Conservation (phyloP, 495 filamentous ascomycete species). For the Penicillium subrubescens region DNA sequence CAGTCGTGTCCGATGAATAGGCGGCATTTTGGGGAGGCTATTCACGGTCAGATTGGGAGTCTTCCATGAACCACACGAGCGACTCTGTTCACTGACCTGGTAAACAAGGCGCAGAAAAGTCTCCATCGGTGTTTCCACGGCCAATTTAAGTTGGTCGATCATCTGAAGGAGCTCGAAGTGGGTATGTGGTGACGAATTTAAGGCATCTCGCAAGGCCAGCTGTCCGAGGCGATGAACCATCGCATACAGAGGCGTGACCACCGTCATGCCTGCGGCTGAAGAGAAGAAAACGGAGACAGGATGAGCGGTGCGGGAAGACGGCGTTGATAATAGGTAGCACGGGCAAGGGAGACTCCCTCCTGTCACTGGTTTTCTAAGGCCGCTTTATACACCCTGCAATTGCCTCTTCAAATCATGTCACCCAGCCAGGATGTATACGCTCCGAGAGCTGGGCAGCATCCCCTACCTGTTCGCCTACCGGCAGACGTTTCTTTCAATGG, state of each 20-base stretch:
- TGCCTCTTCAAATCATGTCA: not conserved
- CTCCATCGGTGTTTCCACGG: slow-evolving; percentile 40
- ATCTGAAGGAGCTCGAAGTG: slow-evolving; percentile 36
- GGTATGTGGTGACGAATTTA: slow-evolving; percentile 23
- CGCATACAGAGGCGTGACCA: slow-evolving; percentile 23
- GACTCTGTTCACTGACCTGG: slow-evolving; percentile 28
- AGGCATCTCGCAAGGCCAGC: slow-evolving; percentile 24
- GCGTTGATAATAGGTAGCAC: not conserved
- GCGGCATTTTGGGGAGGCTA: slow-evolving; percentile 47
- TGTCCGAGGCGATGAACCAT: slow-evolving; percentile 30
- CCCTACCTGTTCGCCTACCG: too few relatives aligned
- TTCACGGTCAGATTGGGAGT: slow-evolving; percentile 2
- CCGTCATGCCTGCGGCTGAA: slow-evolving; percentile 17
- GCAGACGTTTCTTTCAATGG: too few relatives aligned
- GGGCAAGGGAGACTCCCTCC: not conserved
- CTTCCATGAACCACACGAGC: not conserved
- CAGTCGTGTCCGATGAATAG: not conserved
- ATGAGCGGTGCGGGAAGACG: not conserved
- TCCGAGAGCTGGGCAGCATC: too few relatives aligned
- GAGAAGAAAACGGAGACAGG: not conserved
- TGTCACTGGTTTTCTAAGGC: not conserved
- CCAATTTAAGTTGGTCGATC: slow-evolving; percentile 34
- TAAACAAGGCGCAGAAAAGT: slow-evolving; percentile 41
- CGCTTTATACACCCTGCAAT: not conserved
- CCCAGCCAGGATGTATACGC: too few relatives aligned